Percentiles rank a stretch among this genome's conserved stretches.
Evolutionary conservation across 2,329 filamentous ascomycete species (phyloP).

Genomic region (Beauveria rudraprayagi): DNA sequence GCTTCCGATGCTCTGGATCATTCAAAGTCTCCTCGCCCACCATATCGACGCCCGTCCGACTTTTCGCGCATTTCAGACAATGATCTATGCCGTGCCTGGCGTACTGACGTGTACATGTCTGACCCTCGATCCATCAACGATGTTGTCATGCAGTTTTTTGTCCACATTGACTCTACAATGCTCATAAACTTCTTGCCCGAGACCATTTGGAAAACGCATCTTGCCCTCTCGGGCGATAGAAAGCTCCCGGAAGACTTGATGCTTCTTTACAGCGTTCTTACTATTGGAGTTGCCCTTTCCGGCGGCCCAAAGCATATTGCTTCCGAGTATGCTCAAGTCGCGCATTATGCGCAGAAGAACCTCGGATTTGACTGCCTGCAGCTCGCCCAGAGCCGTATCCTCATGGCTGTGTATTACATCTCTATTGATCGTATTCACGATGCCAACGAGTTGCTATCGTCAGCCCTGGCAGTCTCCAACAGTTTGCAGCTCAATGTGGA

Average conservation of each 20-base stretch:
- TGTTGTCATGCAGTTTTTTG: conserved; percentile 34
- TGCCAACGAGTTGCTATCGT: conserved; percentile 56
- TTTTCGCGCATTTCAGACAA: conserved; percentile 42
- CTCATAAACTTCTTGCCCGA: conserved; percentile 35
- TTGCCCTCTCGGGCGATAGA: conserved; percentile 25
- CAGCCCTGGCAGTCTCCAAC: conserved; percentile 51
- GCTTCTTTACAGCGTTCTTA: conserved; percentile 37
- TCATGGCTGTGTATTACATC: conserved; percentile 59
- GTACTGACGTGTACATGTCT: conserved; percentile 39
- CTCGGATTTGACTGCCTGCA: conserved; percentile 37
- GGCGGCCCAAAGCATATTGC: conserved; percentile 29
- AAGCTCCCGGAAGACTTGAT: conserved; percentile 37
- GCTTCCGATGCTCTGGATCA: conserved; percentile 28
- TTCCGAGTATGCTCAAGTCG: conserved; percentile 40
- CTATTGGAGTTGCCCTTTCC: conserved; percentile 31
- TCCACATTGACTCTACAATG: conserved; percentile 33
- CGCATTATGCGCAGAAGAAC: conserved; percentile 43
- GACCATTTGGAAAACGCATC: conserved; percentile 31
- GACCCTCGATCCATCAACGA: conserved; percentile 32
- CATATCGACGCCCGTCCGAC: conserved; percentile 30
- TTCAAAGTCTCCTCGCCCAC: conserved; percentile 27
- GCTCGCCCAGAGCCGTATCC: conserved; percentile 58
- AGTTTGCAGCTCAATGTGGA: conserved; percentile 59
- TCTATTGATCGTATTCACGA: conserved; percentile 50
- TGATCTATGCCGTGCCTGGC: conserved; percentile 40